Evolutionary conservation across 1,284 basidiomycete genomes (phyloP).

Genomic region (Cystobasidium pallidum): DNA sequence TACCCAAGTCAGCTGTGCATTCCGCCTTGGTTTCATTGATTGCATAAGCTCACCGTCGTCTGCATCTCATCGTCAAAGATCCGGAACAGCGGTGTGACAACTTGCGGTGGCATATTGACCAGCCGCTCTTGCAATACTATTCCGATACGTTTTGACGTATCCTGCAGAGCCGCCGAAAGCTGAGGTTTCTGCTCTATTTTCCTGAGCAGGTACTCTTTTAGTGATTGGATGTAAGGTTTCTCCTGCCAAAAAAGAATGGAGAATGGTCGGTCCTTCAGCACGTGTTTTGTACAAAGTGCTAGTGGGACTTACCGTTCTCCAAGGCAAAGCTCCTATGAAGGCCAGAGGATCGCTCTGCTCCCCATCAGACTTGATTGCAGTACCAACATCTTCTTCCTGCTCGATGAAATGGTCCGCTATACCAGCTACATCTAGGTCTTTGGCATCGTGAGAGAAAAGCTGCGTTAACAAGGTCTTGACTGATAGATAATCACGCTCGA

Average conservation of each 20-base stretch:
- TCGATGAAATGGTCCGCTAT: conserved; percentile 75
- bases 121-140: conserved; percentile 81
- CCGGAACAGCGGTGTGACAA: conserved; percentile 83
- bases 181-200: conserved; percentile 54
- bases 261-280: not conserved
- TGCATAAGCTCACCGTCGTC: conserved; percentile 64
- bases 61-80: conserved; percentile 82
- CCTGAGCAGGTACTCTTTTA: conserved; percentile 70
- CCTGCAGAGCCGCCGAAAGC: conserved; percentile 3
- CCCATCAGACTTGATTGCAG: conserved; percentile 88
- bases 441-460: conserved; percentile 79
- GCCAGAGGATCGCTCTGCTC: conserved; percentile 85
- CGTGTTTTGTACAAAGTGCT: not conserved
- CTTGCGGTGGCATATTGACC: conserved; percentile 89
- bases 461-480: conserved; percentile 78
- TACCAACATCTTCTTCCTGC: conserved; percentile 72
- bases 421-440: conserved; percentile 69
- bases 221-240: conserved; percentile 69
- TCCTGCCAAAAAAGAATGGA: conserved; percentile 59
- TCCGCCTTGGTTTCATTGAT: conserved; percentile 56
- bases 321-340: conserved; percentile 41
- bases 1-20: not conserved
- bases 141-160: conserved; percentile 64
- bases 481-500: conserved; percentile 80
- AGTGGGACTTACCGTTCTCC: conserved; percentile 20